Base-by-base conservation (phyloP, 176 grass and related monocot genomes). In the Canna indica region DNA sequence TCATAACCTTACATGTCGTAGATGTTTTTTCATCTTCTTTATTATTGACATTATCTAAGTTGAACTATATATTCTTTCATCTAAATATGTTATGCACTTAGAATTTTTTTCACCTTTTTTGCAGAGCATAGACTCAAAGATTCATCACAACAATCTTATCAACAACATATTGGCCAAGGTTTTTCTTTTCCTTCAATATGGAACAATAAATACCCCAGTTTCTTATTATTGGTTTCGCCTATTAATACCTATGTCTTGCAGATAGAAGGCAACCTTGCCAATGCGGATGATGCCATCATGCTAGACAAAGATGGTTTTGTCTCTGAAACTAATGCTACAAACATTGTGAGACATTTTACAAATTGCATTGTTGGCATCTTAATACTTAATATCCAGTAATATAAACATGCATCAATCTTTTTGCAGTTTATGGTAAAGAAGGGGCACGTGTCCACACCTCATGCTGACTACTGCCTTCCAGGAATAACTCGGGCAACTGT, bases 91-190 rank as follows among this genome's bases (percentile, higher is more conserved):
- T 64, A 30, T 75, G 22, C 36, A 56, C 71, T 73, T 64, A 45
- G 9, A 7, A 42, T 30, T 42, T 56, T 27, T 14, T 56, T 53
- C 68, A 45, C 70, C 22, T 71, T 82, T 80, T 63, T 86, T 91
- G 65, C 88, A 97, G 93, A 85, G 93, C 39, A 53, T 97, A 83
- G 93, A 97, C 81, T 97, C 93, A 38, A 97, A 97, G 93, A 97
- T 97, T 75, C 93, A 97, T 81, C 93, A 97, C 88, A 97, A 97
- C 81, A 97, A 97, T 83, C 86, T 97, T 59, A 92, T 97, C 80
- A 97, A 97, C 79, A 97, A 97, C 66, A 97, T 97, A 75, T 81
- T 97, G 75, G 93, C 93, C 28, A 97, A 97, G 93, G 93, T 97
- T 73, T 30, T 59, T 57, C 45, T 36, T 68, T 59, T 59, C 73